A percentile compares a stretch with the other conserved stretches of the same genome.
Conservation (phyloP, 345 rosid genomes). For the Gossypium anomalum region DNA sequence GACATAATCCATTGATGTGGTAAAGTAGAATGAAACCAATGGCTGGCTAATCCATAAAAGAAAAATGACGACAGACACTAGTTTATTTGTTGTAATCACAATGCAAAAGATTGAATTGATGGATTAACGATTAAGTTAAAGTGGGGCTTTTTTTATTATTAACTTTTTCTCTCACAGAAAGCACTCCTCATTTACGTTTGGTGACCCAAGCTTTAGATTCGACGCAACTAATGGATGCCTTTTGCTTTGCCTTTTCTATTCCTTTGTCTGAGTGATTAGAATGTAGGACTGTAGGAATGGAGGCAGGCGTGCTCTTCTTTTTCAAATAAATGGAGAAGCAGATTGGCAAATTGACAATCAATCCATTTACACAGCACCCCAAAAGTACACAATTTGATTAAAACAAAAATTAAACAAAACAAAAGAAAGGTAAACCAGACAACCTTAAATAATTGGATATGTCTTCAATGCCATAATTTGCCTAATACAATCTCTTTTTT, state of each 20-base stretch:
- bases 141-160: background rate
- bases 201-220: background rate
- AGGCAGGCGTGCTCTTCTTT: slow-evolving; percentile 11
- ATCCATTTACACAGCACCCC: slow-evolving; percentile 34
- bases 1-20: no score
- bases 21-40: background rate
- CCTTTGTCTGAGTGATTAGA: background rate
- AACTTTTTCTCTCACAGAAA: background rate
- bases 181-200: background rate
- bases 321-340: background rate
- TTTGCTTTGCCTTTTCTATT: background rate
- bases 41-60: background rate
- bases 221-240: slow-evolving; percentile 1
- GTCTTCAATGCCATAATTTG: slow-evolving; percentile 17
- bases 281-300: background rate
- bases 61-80: background rate
- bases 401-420: background rate
- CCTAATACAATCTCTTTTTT: background rate
- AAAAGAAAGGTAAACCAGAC: slow-evolving; percentile 12
- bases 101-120: background rate
- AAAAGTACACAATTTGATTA: slow-evolving; percentile 5
- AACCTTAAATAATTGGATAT: slow-evolving; percentile 5
- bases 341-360: slow-evolving; percentile 24
- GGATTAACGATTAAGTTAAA: background rate
- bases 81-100: background rate